Evolutionary conservation across 345 rosid species (phyloP), one percentile per base, ranked within the genome.

Genomic region (Boechera stricta): DNA sequence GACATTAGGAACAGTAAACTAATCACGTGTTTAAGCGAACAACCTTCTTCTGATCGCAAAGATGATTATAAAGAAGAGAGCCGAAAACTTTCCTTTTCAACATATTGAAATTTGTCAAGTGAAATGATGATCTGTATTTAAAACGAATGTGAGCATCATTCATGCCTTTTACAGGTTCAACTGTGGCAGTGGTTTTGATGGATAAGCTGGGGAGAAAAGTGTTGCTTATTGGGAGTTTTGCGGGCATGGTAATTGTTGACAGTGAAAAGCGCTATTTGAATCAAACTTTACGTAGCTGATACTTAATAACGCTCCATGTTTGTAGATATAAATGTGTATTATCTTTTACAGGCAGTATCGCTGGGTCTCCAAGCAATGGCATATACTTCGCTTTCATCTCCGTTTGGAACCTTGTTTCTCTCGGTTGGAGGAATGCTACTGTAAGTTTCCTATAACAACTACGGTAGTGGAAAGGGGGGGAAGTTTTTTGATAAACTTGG

Each of bases 371-470:
- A 94, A 82, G 93, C 90, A 73, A 35, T 77, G 53, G 94, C 97
- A n/a, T 84, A 88, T 62, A 87, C 85, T 67, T 88, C 97, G 48
- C 79, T 81, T 69, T 85, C 82, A 33, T 81, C 92, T 64, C 76
- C 86, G 65, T 77, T 78, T 78, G 82, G 82, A 76, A 80, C 86
- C 66, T 55, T 87, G 78, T 88, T 84, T 84, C 84, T 90, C 56
- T 92, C 98, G 60, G 87, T 92, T 74, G 93, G 97, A 71, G 94
- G 98, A 86, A 88, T 94, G 90, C 83, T 94, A 48, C 64, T 92
- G 98, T 90, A 83, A 92, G 97, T 80, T 80, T 61, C 64, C 52
- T 66, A 29, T 60, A 9, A 60, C 52, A 28, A 45, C 35, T 10
- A 71, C 21, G 59, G 59, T 72, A 49, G 33, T 53, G 51, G 74